Percentiles rank a stretch among this genome's conserved stretches.
Evolutionary conservation across 768 basidiomycete genomes (phyloP).

Genomic region (Leccinum disarticulatum): DNA sequence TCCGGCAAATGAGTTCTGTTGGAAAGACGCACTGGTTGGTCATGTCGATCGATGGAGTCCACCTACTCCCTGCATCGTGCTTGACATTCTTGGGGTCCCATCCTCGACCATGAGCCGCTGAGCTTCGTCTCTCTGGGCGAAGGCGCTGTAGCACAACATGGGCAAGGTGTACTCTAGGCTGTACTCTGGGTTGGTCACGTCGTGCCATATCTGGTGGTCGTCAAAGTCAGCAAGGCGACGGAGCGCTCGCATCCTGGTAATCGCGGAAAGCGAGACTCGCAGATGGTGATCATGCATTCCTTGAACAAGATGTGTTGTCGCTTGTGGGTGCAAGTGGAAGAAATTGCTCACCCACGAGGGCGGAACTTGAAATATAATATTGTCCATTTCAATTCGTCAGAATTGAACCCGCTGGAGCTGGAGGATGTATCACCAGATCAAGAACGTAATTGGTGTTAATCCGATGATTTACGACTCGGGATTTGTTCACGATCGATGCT

Average conservation of each 20-base stretch:
- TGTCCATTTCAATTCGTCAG: slow-evolving; percentile 89
- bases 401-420: slow-evolving; percentile 88
- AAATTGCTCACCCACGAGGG: background rate
- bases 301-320: slow-evolving; percentile 76
- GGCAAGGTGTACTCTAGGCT: too few relatives aligned
- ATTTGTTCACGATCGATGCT: slow-evolving; percentile 89
- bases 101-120: too few relatives aligned
- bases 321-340: background rate
- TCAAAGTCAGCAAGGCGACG: too few relatives aligned
- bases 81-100: too few relatives aligned
- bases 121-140: too few relatives aligned
- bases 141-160: too few relatives aligned
- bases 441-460: slow-evolving; percentile 99
- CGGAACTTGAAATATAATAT: background rate
- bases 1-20: too few relatives aligned
- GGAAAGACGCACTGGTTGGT: background rate
- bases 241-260: too few relatives aligned
- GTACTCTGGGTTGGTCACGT: too few relatives aligned
- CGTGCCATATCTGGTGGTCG: too few relatives aligned
- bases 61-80: too few relatives aligned
- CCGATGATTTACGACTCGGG: slow-evolving; percentile 91
- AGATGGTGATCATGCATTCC: slow-evolving; percentile 95
- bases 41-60: background rate
- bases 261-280: slow-evolving; percentile 43
- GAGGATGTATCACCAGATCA: slow-evolving; percentile 99